Evolutionary conservation across 345 rosid species (phyloP), one percentile per base, ranked within the genome.

Genomic region (Odontarrhena argentea): DNA sequence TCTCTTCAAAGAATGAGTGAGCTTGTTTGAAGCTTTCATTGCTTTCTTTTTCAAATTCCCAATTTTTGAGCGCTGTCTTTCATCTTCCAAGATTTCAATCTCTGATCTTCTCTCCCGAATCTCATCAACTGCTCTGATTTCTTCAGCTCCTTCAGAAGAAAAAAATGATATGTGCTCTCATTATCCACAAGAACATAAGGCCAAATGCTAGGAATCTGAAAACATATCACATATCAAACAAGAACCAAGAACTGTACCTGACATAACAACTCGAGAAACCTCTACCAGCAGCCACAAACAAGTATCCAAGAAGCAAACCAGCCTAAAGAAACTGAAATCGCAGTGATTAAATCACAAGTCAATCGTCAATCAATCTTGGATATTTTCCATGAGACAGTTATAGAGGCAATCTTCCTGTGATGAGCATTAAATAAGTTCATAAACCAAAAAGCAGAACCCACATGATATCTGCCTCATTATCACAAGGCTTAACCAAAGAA

Each of bases 1-100:
- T 74, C 84, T 94, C 87, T 88, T 94, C 30, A 94, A 72, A 42
- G 99, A 91, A 78, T 91, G 97, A 53, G 97, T 88, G 75, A 94
- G 83, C 81, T 85, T 94, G 71, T 85, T 94, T 0, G 99, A 94
- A 66, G 97, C 99, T 75, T 80, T 81, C 35, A 94, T 66, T 2
- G 99, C 99, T 79, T 90, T 94, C 80, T 91, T 94, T 80, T 73
- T 94, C 64, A 94, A 79, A 76, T 59, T 83, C 36, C 97, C 96
- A 43, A 94, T 94, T 67, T 87, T 94, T 0, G 89, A 94, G 74
- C 87, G 78, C 18, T 96, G 60, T 15, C 96, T 87, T 69, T 91
- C 97, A 8, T 88, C 91, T 62, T 94, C 99, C 3, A 87, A 80
- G 79, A 79, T 71, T 64, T 91, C 90, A 74, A 85, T 84, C 60